Percentiles rank a stretch among this genome's conserved stretches.
Conservation (phyloP, 352 stramenopile species). For the Globisporangium heterothallicum region DNA sequence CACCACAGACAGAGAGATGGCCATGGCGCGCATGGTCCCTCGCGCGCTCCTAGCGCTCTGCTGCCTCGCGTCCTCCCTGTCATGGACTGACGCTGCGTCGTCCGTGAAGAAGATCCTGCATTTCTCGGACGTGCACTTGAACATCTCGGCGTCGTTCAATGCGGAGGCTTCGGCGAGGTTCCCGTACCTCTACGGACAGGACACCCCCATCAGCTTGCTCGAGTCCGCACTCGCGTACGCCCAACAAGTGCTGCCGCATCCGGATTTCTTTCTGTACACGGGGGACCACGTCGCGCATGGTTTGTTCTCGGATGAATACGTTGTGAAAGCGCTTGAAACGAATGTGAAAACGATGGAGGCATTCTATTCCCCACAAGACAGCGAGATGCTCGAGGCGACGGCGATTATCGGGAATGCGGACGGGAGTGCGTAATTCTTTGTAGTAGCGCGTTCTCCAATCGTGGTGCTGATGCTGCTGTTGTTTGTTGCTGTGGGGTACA, state of each 20-base stretch:
- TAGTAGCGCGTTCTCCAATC: background rate
- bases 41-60: background rate
- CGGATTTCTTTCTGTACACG: constrained; percentile 77
- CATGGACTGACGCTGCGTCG: background rate
- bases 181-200: constrained; percentile 42
- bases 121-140: constrained; percentile 84
- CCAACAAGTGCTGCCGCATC: constrained; percentile 39
- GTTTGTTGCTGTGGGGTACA: constrained; percentile 11
- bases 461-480: background rate
- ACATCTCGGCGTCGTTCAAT: constrained; percentile 50
- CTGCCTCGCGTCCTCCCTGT: background rate
- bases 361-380: constrained; percentile 41
- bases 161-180: constrained; percentile 26
- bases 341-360: constrained; percentile 69
- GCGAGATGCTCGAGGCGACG: constrained; percentile 39
- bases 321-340: constrained; percentile 51
- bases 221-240: constrained; percentile 68
- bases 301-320: constrained; percentile 49
- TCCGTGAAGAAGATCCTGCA: constrained; percentile 53
- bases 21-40: no score
- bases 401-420: constrained; percentile 82
- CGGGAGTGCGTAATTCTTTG: constrained; percentile 29
- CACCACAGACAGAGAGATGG: background rate
- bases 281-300: constrained; percentile 74
- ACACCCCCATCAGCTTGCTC: constrained; percentile 53